Evolutionary conservation across 2,329 filamentous ascomycete genomes (phyloP).

Genomic region (Apiospora kogelbergensis): DNA sequence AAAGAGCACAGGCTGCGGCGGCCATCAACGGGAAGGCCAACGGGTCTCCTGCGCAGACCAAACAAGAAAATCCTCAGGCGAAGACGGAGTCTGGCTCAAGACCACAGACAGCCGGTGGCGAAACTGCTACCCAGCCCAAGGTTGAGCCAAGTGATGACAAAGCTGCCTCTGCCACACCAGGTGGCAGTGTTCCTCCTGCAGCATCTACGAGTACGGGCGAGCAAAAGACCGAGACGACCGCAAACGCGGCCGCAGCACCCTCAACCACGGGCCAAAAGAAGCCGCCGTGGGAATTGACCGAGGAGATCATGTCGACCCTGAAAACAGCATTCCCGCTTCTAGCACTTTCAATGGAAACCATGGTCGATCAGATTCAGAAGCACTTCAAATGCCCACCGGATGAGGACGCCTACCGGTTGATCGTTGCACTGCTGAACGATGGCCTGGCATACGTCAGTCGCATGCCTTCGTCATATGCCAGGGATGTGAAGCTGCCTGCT

Average conservation of each 20-base stretch:
- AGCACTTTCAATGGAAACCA: constrained; percentile 97
- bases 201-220: not conserved
- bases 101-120: constrained; percentile 52
- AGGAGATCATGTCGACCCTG: constrained; percentile 91
- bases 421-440: constrained; percentile 96
- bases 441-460: constrained; percentile 89
- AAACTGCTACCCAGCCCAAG: constrained; percentile 43
- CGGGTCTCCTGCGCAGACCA: constrained; percentile 49
- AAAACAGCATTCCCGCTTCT: constrained; percentile 97
- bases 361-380: constrained; percentile 98
- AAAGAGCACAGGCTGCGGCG: constrained; percentile 45
- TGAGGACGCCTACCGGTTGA: constrained; percentile 94
- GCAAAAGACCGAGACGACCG: constrained; percentile 15
- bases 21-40: constrained; percentile 45
- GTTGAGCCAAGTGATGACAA: constrained; percentile 40
- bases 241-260: constrained; percentile 21
- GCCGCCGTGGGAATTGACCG: constrained; percentile 93
- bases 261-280: constrained; percentile 54
- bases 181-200: constrained; percentile 7
- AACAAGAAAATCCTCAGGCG: constrained; percentile 51
- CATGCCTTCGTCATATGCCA: constrained; percentile 81
- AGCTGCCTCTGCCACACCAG: constrained; percentile 22
- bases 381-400: constrained; percentile 99
- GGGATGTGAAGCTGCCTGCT: constrained; percentile 84
- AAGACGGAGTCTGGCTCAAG: constrained; percentile 42